These are phyloP conservation scores for Sporisorium sorghi DNA, from an alignment of 1,284 basidiomycete genomes.

Conservation along the genomic window DNA sequence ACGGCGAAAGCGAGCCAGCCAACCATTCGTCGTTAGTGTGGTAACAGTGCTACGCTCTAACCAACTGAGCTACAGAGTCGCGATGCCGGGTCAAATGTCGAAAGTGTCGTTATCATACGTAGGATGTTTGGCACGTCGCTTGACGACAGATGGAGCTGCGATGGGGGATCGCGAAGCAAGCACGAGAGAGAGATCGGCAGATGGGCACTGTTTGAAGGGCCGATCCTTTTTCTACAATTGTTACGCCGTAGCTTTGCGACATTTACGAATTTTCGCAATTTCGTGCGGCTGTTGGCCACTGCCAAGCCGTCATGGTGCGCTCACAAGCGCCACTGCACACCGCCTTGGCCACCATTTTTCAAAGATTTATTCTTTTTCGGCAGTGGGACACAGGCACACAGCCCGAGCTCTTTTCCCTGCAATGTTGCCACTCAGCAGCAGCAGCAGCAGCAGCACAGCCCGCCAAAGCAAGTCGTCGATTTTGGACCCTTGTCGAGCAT, in stretches of 20 bases:
- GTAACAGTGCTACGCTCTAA: constrained; percentile 35
- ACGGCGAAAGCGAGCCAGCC: background rate
- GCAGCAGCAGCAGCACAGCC: background rate
- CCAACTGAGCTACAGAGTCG: constrained; percentile 33
- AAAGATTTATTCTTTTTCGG: too few relatives aligned
- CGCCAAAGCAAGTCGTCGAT: background rate
- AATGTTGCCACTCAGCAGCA: background rate
- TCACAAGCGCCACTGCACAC: constrained; percentile 9
- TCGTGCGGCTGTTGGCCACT: background rate
- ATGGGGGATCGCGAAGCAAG: background rate
- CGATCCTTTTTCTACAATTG: background rate
- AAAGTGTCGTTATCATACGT: background rate
- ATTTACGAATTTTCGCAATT: background rate
- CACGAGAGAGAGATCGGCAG: background rate
- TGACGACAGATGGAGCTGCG: background rate
- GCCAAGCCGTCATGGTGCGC: constrained; percentile 25
- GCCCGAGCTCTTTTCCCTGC: background rate
- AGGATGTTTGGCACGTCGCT: too few relatives aligned
- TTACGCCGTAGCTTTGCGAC: background rate
- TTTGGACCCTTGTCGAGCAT: background rate
- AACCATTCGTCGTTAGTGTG: background rate
- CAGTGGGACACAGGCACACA: background rate
- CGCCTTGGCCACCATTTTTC: constrained; percentile 2
- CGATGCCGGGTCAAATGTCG: background rate
- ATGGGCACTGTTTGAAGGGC: background rate